Evolutionary conservation across 306 rosid genomes (phyloP), one percentile per base, ranked within the genome.

Genomic region (Heteromeles arbutifolia): DNA sequence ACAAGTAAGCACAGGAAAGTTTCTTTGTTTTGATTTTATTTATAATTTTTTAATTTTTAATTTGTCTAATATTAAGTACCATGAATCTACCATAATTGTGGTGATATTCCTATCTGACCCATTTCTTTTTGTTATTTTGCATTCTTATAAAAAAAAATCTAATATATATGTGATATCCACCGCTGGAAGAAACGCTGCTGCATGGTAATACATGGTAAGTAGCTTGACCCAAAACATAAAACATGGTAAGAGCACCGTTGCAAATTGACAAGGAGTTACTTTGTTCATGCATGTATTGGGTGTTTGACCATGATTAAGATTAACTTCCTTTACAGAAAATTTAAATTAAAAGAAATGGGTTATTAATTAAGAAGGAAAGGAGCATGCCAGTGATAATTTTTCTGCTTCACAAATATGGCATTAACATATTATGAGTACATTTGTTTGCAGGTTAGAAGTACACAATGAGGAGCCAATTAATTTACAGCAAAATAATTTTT

Each of bases 1-100:
- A 56, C 80, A 64, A 19, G 86, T 59, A 65, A 82, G 45, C 70
- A 34, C 73, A 31, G 77, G 66, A 82, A 78, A 45, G 24, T 39
- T 73, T 63, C 82, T 63, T 68, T 41, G 13, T 62, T 74, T 45
- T 52, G 6, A 26, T 7, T 54, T 64, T 24, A 1, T 7, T 54
- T 24, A 5, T 54, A 31, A 25, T 6, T 12, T 34, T 52, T 22
- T 17, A 2, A 6, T 31, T 29, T 22, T 64, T 18, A 11, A 8
- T 11, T 22, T 1, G 66, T 11, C 28, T 37, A 39, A 59, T 32
- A 32, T 32, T 65, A 19, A 19, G 11, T 58, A 14, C 37, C 50
- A 56, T 31, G 34, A 56, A 24, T 72, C 77, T 6, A 74, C 44
- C 32, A 12, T 62, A 26, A 44, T 62, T 74, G 14, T 26, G 77